These are phyloP conservation scores for Garcia nutans DNA, from an alignment of 345 rosid genomes.

Conservation along the genomic window DNA sequence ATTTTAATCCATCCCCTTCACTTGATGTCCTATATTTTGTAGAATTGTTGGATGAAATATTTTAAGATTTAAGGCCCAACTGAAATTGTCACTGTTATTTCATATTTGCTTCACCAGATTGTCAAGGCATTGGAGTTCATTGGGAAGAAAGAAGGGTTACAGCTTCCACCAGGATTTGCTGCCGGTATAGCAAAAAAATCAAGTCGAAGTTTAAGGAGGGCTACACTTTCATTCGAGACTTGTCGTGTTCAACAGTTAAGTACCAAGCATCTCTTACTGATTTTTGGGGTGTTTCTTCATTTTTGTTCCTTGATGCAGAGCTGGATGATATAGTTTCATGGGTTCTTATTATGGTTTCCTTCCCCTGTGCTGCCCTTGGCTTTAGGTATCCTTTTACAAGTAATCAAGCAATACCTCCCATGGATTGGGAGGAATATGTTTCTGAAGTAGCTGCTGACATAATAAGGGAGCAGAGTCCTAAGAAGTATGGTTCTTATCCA, in stretches of 20 bases:
- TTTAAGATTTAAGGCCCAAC: neutral
- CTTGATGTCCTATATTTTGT: neutral
- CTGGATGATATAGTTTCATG: conserved; percentile 3
- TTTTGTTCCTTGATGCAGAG: conserved; percentile 2
- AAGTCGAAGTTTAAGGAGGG: conserved; percentile 80
- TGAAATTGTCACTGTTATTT: conserved; percentile 6
- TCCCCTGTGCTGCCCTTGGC: conserved; percentile 4
- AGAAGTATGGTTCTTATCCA: conserved; percentile 42
- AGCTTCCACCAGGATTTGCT: conserved; percentile 81
- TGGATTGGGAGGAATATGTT: conserved; percentile 98
- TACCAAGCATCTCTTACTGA: conserved; percentile 12
- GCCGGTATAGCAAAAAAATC: conserved; percentile 82
- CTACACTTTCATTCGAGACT: conserved; percentile 81
- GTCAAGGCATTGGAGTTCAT: conserved; percentile 75
- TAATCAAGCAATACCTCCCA: conserved; percentile 76
- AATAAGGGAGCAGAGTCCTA: conserved; percentile 96
- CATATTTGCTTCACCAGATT: conserved; percentile 46
- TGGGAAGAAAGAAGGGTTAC: conserved; percentile 80
- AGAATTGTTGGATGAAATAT: neutral
- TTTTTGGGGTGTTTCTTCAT: neutral
- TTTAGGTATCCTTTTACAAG: conserved; percentile 68
- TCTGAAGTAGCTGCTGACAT: conserved; percentile 79
- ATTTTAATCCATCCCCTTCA: neutral
- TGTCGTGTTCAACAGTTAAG: conserved; percentile 85
- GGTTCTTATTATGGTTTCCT: conserved; percentile 15